phyloP scores from a whole-genome alignment of 768 basidiomycete genomes.

The Leccinum subgranulosum region DNA sequence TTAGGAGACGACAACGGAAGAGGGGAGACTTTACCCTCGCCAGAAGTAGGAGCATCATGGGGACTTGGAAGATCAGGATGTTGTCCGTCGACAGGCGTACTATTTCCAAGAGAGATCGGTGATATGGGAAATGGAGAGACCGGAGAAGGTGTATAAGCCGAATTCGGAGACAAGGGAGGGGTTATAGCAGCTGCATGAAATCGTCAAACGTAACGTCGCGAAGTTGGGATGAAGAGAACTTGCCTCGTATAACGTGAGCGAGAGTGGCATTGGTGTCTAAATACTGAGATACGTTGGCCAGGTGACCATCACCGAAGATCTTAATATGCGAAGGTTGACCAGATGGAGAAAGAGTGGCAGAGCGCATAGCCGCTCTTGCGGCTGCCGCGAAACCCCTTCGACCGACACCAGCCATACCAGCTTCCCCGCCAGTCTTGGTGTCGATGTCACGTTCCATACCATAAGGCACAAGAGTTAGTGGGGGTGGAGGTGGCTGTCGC shows the following conservation, averaged over 20 bases:
- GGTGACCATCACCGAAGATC: constrained; percentile 12
- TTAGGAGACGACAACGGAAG: constrained; percentile 20
- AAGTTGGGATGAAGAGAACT: constrained; percentile 9
- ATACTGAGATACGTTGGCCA: constrained; percentile 40
- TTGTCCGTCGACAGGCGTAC: constrained; percentile 13
- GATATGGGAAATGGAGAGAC: constrained; percentile 30
- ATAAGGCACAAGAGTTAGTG: constrained; percentile 10
- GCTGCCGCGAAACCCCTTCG: constrained; percentile 78
- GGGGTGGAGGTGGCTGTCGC: constrained; percentile 22
- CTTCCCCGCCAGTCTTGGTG: constrained; percentile 72
- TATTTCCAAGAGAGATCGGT: constrained; percentile 19
- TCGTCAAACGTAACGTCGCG: constrained; percentile 6
- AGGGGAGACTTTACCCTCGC: constrained; percentile 16
- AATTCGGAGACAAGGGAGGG: constrained; percentile 34
- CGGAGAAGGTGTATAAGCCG: constrained; percentile 31
- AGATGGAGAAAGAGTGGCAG: constrained; percentile 20
- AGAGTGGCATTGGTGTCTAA: constrained; percentile 44
- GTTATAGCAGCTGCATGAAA: constrained; percentile 25
- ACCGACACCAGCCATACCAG: constrained; percentile 91
- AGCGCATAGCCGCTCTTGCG: constrained; percentile 58
- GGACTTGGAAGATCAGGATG: constrained; percentile 21
- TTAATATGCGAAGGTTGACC: constrained; percentile 1
- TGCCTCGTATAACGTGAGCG: constrained; percentile 30
- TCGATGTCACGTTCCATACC: constrained; percentile 42
- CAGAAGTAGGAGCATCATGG: constrained; percentile 8